Conservation (phyloP, 2,329 filamentous ascomycete genomes). For the Catunica adiposa region DNA sequence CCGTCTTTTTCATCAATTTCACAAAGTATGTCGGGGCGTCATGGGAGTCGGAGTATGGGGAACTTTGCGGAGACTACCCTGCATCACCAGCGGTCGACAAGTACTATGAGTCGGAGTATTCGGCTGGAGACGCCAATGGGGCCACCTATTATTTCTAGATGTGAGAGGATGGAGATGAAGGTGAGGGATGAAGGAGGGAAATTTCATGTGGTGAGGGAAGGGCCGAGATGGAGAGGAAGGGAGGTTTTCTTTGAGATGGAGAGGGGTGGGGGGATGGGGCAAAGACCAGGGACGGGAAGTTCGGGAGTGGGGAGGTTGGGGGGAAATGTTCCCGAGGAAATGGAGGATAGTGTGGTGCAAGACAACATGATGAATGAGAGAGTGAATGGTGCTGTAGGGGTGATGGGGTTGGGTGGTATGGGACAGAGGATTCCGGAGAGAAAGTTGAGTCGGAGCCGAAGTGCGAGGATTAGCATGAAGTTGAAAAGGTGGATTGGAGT, state of each 20-base stretch:
- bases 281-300: background rate
- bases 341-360: background rate
- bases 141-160: background rate
- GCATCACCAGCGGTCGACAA: background rate
- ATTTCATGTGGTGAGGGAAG: constrained; percentile 12
- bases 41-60: no score
- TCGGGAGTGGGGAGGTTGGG: background rate
- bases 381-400: background rate
- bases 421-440: background rate
- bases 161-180: constrained; percentile 6
- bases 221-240: background rate
- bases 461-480: background rate
- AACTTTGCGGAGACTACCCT: background rate
- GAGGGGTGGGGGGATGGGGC: background rate
- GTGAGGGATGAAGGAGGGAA: constrained; percentile 9
- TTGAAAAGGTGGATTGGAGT: constrained; percentile 2
- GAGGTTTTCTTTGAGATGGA: constrained; percentile 10
- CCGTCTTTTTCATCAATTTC: constrained; percentile 1
- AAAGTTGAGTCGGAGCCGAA: background rate
- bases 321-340: background rate
- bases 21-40: background rate
- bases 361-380: background rate
- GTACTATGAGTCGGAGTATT: constrained; percentile 10
- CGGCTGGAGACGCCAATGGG: constrained; percentile 5
- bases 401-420: no score